Evolutionary conservation across 306 rosid genomes (phyloP), one percentile per base, ranked within the genome.

Genomic region (Neltuma alba): DNA sequence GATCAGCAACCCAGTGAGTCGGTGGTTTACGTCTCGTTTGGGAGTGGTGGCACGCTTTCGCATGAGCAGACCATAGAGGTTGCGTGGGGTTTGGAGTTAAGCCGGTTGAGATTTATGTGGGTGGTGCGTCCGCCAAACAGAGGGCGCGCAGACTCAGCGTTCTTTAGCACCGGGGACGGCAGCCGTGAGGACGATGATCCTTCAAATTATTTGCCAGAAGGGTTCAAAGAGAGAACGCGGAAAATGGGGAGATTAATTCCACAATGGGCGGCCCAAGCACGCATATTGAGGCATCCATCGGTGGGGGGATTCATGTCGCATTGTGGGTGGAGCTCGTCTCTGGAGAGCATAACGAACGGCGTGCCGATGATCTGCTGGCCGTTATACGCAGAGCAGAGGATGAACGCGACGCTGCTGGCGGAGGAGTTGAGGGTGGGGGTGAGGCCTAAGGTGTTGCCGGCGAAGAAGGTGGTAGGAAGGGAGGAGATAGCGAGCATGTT

Each of bases 1-100:
- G 90, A 91, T 38, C 20, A 72, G 13, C 96, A 91, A 42, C 88
- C 89, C 0, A 13, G 1, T 0, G 81, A 89, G 33, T 91, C 97
- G 0, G 91, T 91, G 48, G 5, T 93, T n/a, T 88, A 85, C 33
- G 87, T 93, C 11, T 89, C 90, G 0, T 85, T 93, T 16, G 94
- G 97, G 3, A 91, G 93, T 9, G 97, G 96, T 0, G 97, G 96
- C 14, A 82, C 85, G 3, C 0, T 92, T 41, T 76, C 88, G 20
- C 21, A 1, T 18, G 88, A 93, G 45, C 94, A 93, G 34, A 82
- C 75, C 79, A 81, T 9, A 0, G 92, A 93, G 74, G 18, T 89
- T 52, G 97, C 97, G 0, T 88, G 64, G 78, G 96, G 96, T 4
- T 81, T 93, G 84, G 97, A 93, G 62, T 2, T 91, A 44, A 93